A percentile compares a stretch with the other conserved stretches of the same genome.
Evolutionary conservation across 495 filamentous ascomycete genomes (phyloP).

Genomic region (Penicillium cinerascens): DNA sequence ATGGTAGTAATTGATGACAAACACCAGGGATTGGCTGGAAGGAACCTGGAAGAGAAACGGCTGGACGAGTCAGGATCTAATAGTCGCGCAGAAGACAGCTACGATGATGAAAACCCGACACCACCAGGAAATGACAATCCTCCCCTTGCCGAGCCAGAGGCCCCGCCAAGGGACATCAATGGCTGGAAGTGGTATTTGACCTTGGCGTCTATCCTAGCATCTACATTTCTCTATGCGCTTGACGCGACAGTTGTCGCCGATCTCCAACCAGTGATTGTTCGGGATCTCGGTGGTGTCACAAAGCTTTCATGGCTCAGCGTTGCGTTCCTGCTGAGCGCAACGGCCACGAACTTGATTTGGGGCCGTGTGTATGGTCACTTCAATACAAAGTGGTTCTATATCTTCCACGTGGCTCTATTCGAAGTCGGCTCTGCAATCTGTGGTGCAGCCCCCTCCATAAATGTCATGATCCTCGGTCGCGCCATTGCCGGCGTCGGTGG

Average conservation of each 20-base stretch:
- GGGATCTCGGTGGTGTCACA: conserved; percentile 20
- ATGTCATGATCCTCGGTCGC: conserved; percentile 32
- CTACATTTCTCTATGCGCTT: too few relatives aligned
- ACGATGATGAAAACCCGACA: too few relatives aligned
- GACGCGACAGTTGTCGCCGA: conserved; percentile 42
- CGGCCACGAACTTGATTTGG: conserved; percentile 4
- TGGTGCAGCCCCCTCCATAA: conserved; percentile 13
- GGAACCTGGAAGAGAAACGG: too few relatives aligned
- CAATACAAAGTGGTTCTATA: neutral
- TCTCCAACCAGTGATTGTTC: conserved; percentile 28
- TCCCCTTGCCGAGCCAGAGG: too few relatives aligned
- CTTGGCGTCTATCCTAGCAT: too few relatives aligned
- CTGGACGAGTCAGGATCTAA: too few relatives aligned
- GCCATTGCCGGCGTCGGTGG: conserved; percentile 33
- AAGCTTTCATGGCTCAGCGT: conserved; percentile 23
- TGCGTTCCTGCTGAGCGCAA: conserved; percentile 21
- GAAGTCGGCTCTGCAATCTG: conserved; percentile 1
- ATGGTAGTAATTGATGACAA: too few relatives aligned
- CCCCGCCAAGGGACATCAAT: too few relatives aligned
- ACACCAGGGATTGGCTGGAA: too few relatives aligned
- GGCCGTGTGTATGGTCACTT: neutral
- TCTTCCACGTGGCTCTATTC: neutral
- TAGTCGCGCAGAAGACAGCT: too few relatives aligned
- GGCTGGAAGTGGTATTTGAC: too few relatives aligned
- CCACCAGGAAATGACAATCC: too few relatives aligned